Base-by-base conservation (phyloP, 129 eudicot genomes). In the Ambrosia artemisiifolia region DNA sequence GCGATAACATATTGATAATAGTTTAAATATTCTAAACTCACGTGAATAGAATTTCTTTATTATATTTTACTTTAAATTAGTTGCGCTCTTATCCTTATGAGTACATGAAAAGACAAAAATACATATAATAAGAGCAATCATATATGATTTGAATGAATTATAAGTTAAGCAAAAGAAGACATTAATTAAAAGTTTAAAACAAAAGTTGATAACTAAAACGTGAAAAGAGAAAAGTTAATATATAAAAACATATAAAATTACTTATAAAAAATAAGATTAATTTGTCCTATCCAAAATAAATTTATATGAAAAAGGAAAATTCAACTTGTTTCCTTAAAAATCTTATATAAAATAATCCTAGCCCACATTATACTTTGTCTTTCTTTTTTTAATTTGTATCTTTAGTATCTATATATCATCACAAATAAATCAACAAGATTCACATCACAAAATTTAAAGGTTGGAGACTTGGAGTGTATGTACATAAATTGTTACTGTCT, bases 381-480 rank as follows among this genome's bases (percentile, higher is more conserved):
- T 40, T 11, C 9, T 59, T 56, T 59, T 43, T 9, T 28, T n/a
- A n/a, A n/a, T 24, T 62, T 49, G 19, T 68, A 20, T 69, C 71
- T n/a, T 69, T 43, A 7, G 17, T 46, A 60, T 30, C 49, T 43
- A 65, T 18, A 17, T 42, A 33, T 46, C 42, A 65, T 24, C 28
- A 24, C 28, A 71, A 32, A 12, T 12, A 60, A 72, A 65, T 57
- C 42, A 55, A 49, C 40, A 54, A 17, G 12, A 28, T 55, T 71
- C 65, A 70, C 56, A 28, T 69, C 72, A 78, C 51, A 72, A 64
- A 70, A 43, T 17, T 55, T 11, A 78, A 50, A 65, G 9, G 35
- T 63, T 48, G 49, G n/a, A 57, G 65, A 6, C 35, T 63, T 48
- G 49, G n/a, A 57, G 65, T 20, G 48, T 79, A 79, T 72, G 32